Evolutionary conservation across 495 filamentous ascomycete genomes (phyloP).

Genomic region (Massariosphaeria phaeospora): DNA sequence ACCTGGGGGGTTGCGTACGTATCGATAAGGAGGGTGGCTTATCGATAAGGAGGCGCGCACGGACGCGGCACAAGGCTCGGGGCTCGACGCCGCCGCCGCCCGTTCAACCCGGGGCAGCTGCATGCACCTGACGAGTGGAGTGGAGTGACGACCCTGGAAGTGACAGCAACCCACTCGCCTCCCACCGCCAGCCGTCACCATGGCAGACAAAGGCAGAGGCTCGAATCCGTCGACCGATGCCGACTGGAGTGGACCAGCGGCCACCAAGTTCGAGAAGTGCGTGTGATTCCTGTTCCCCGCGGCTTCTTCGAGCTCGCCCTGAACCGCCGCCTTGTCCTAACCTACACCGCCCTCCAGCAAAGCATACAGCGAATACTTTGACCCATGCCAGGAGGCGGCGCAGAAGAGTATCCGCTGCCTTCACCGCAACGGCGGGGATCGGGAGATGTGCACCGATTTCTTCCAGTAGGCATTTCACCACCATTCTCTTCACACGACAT

Average conservation of each 20-base stretch:
- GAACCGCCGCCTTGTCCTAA: neutral
- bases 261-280: slow-evolving; percentile 24
- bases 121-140: slow-evolving; percentile 20
- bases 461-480: slow-evolving; percentile 80
- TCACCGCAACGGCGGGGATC: slow-evolving; percentile 77
- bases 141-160: no score
- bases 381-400: slow-evolving; percentile 96
- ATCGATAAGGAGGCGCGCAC: slow-evolving; percentile 10
- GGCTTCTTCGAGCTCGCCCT: neutral
- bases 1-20: no score
- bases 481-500: neutral
- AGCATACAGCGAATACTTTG: slow-evolving; percentile 75
- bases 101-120: slow-evolving; percentile 14
- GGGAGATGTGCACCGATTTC: slow-evolving; percentile 84
- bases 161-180: neutral
- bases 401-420: slow-evolving; percentile 76
- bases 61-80: no score
- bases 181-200: neutral
- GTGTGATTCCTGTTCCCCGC: neutral
- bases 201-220: slow-evolving; percentile 10
- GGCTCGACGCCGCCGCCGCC: neutral
- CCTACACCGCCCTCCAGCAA: slow-evolving; percentile 54
- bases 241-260: slow-evolving; percentile 19
- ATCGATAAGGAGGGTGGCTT: slow-evolving; percentile 1
- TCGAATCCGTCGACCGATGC: neutral